Conservation (phyloP, 2,329 filamentous ascomycete genomes). For the Talaromyces sp. region DNA sequence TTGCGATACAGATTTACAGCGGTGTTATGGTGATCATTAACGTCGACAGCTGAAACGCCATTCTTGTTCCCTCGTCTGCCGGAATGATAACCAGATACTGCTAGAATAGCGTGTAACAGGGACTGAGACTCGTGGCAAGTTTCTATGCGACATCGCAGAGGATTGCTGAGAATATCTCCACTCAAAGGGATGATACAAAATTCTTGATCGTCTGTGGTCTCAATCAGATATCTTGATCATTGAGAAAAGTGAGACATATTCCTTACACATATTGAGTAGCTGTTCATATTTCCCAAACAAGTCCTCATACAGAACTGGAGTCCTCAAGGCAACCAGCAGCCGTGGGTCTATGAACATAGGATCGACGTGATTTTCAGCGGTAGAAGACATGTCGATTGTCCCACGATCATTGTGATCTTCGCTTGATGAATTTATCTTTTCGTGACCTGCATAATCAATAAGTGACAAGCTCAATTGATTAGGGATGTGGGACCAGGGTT, state of each 20-base stretch:
- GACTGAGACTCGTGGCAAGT: not conserved
- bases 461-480: not conserved
- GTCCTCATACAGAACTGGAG: not conserved
- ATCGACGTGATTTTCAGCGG: too few species aligned
- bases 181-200: conserved; percentile 11
- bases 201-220: conserved; percentile 4
- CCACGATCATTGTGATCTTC: not conserved
- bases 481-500: not conserved
- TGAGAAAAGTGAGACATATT: not conserved
- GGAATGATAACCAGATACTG: conserved; percentile 12
- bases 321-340: not conserved
- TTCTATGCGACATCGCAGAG: conserved; percentile 13
- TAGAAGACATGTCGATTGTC: not conserved
- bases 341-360: conserved; percentile 8
- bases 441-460: not conserved
- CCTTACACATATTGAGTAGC: conserved; percentile 11
- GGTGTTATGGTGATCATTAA: conserved; percentile 5
- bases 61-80: not conserved
- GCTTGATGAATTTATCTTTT: not conserved
- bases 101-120: conserved; percentile 10
- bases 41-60: not conserved
- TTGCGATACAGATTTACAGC: conserved; percentile 2
- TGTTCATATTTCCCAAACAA: conserved; percentile 13
- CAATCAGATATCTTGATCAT: not conserved
- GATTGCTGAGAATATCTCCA: conserved; percentile 14